Evolutionary conservation across 306 rosid species (phyloP), one percentile per base, ranked within the genome.

Genomic region (Urtica urens): DNA sequence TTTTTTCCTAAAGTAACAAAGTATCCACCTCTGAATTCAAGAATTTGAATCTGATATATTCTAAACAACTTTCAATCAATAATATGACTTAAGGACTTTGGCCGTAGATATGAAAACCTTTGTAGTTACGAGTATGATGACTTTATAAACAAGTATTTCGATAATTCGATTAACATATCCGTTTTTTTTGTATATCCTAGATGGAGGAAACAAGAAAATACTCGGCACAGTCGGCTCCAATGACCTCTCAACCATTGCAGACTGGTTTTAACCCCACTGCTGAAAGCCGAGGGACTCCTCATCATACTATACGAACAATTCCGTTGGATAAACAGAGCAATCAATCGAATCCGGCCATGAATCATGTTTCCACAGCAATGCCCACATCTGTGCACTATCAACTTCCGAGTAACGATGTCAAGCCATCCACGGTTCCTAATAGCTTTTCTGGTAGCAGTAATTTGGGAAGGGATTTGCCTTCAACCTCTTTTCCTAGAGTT

Each of bases 141-240:
- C n/a, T n/a, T n/a, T n/a, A n/a, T n/a, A n/a, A n/a, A n/a, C n/a
- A n/a, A n/a, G n/a, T n/a, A n/a, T n/a, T n/a, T 43, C 38, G 6
- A 21, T n/a, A 38, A 23, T 22, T 14, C 21, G 15, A 5, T 55
- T 42, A 14, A 28, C 12, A 14, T 37, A 1, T 46, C 34, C 28
- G 55, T 55, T 35, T 49, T 19, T 53, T 68, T 61, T n/a, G n/a
- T n/a, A n/a, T n/a, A n/a, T n/a, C 46, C 43, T 66, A 90, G 97
- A 84, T 90, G 87, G 95, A 90, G 64, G 97, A 90, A 59, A 49
- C 93, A 45, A 90, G 72, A 79, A 85, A 81, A 54, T 71, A 57
- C 55, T n/a, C 74, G 24, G 73, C 93, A 49, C 81, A 72, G 41
- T 64, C 86, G 41, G 39, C 86, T 25, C 46, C 95, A 4, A 62